Base-by-base conservation (phyloP, 495 filamentous ascomycete species). In the Podospora pseudocomata region DNA sequence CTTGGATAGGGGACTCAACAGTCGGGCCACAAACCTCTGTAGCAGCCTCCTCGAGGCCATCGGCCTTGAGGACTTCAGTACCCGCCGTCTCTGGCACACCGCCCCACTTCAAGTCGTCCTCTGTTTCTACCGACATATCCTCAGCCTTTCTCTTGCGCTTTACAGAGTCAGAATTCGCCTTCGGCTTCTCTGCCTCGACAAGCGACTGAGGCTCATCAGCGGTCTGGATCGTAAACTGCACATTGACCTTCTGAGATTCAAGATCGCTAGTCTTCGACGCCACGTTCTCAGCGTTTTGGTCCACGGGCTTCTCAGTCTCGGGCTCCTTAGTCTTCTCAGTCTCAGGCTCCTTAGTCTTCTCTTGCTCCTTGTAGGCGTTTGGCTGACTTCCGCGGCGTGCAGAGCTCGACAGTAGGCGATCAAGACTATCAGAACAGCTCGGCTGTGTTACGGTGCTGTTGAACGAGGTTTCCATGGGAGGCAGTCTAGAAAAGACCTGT, bases 101-200 rank as follows among this genome's bases (percentile, higher is more conserved):
- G 70, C 39, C 13, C 71, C 73, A 72, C 34, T 28, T 23, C n/a
- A 75, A 63, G 39, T 81, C 72, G 9, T 73, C 73, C 4, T 70
- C 53, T n/a, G 70, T 74, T 2, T 65, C 64, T 4, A 72, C 64
- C 2, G 78, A 81, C 15, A 82, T 81, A 16, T 79, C 76, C 1
- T 76, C 68, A 11, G 76, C 76, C 67, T 79, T 81, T 13, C 79
- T 69, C 71, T 80, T 49, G 39, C 7, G 39, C 7, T 49, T 11
- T 49, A 7, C 39, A 5, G 9, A 16, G 9, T 11, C 39, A 16
- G 39, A 16, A 6, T 49, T 49, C 30, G 30, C 4, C 30, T 32
- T 49, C 15, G 13, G 39, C 39, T 49, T 3, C 39, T 49, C 39
- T 16, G 39, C 39, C 39, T 49, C 6, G 39, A 49, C 39, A 49